A percentile compares a stretch with the other conserved stretches of the same genome.
These are phyloP conservation scores for Pythium biforme DNA, from an alignment of 352 stramenopile species.

Conservation along the genomic window DNA sequence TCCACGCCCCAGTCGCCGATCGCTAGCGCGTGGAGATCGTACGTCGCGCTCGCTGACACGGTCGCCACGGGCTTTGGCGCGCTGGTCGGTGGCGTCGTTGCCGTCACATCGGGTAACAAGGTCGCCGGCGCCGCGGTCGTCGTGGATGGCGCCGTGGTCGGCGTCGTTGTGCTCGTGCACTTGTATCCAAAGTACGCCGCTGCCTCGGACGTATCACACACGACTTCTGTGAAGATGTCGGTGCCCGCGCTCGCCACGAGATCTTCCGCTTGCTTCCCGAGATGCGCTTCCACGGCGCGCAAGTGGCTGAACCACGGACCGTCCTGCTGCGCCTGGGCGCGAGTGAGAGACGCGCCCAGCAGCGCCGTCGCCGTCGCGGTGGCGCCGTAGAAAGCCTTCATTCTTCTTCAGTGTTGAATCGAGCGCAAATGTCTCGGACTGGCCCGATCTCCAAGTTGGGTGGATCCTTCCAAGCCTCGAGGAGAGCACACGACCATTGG, in stretches of 20 bases:
- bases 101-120: background rate
- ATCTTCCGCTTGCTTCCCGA: background rate
- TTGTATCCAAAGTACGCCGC: slow-evolving; percentile 47
- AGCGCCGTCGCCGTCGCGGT: background rate
- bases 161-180: slow-evolving; percentile 23
- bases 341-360: background rate
- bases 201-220: slow-evolving; percentile 41
- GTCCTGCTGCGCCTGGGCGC: background rate
- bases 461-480: background rate
- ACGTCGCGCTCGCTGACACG: slow-evolving; percentile 41
- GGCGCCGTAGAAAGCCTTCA: background rate
- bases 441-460: background rate
- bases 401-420: background rate
- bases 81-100: slow-evolving; percentile 8
- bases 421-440: no score
- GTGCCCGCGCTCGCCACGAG: slow-evolving; percentile 3
- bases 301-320: slow-evolving; percentile 5
- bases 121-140: slow-evolving; percentile 11
- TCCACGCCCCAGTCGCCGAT: slow-evolving; percentile 75
- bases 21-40: slow-evolving; percentile 57
- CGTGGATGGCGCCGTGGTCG: slow-evolving; percentile 1
- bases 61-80: slow-evolving; percentile 23
- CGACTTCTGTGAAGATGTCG: slow-evolving; percentile 40
- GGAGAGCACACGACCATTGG: background rate
- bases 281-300: slow-evolving; percentile 8